Evolutionary conservation across 257 asterid species (phyloP).

Genomic region (Gardenia jasminoides): DNA sequence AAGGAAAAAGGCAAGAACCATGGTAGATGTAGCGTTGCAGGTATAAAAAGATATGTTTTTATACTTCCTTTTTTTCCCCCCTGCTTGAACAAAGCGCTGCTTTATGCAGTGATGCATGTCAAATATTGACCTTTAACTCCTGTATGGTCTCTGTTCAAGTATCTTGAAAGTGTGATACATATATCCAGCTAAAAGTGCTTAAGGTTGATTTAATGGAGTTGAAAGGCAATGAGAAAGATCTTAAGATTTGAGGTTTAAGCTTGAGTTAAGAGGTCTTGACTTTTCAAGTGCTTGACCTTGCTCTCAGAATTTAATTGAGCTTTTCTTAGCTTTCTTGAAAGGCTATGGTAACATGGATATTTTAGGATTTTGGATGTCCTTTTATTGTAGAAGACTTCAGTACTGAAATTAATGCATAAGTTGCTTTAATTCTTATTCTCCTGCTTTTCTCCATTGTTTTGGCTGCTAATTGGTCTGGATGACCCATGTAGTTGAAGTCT

Average conservation of each 20-base stretch:
- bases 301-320: not conserved
- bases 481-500: not conserved
- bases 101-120: not conserved
- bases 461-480: not conserved
- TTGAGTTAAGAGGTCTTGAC: not conserved
- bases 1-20: slow-evolving; percentile 64
- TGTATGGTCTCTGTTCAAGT: not conserved
- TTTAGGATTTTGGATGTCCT: not conserved
- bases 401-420: too few relatives aligned
- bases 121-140: not conserved
- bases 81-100: not conserved
- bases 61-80: not conserved
- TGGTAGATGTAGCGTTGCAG: slow-evolving; percentile 91
- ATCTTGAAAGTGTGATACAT: too few relatives aligned
- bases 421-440: not conserved
- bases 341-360: not conserved
- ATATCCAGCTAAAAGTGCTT: too few relatives aligned
- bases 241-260: not conserved
- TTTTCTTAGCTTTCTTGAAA: not conserved
- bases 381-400: not conserved
- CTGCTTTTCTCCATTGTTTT: not conserved
- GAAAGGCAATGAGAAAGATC: not conserved
- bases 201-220: not conserved
- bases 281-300: not conserved
- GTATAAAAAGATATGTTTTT: slow-evolving; percentile 31